phyloP scores from a whole-genome alignment of 148 eudicot genomes.

The Cornus kousa region DNA sequence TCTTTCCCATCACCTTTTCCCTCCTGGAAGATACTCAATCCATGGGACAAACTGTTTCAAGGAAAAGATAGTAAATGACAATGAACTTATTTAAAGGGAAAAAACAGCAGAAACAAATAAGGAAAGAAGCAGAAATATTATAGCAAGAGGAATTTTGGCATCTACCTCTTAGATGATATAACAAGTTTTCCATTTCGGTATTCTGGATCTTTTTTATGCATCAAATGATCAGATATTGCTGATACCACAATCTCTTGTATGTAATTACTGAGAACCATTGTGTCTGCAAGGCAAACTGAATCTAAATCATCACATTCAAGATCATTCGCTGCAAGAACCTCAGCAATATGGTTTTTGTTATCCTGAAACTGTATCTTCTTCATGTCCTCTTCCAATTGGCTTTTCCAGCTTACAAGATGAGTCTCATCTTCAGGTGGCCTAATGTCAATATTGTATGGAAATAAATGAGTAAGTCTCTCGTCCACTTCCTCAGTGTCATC shows the following conservation, averaged over 20 bases:
- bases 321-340: slow-evolving; percentile 84
- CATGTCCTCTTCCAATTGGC: slow-evolving; percentile 81
- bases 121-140: neutral
- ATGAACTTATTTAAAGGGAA: neutral
- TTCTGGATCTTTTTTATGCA: slow-evolving; percentile 73
- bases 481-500: slow-evolving; percentile 48
- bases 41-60: slow-evolving; percentile 73
- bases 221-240: slow-evolving; percentile 77
- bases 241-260: slow-evolving; percentile 84
- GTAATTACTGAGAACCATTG: slow-evolving; percentile 58
- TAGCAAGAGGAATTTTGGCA: neutral
- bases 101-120: neutral
- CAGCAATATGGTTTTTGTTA: slow-evolving; percentile 77
- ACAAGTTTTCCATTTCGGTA: slow-evolving; percentile 87
- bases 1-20: slow-evolving; percentile 48
- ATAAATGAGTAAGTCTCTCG: slow-evolving; percentile 50
- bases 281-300: slow-evolving; percentile 72
- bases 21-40: slow-evolving; percentile 82
- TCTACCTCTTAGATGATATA: slow-evolving; percentile 76
- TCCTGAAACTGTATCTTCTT: slow-evolving; percentile 73
- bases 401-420: slow-evolving; percentile 67
- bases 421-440: slow-evolving; percentile 76
- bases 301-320: slow-evolving; percentile 79
- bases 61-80: slow-evolving; percentile 5
- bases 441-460: slow-evolving; percentile 75